Evolutionary conservation across 306 rosid species (phyloP), one percentile per base, ranked within the genome.

Genomic region (Rosa persica): DNA sequence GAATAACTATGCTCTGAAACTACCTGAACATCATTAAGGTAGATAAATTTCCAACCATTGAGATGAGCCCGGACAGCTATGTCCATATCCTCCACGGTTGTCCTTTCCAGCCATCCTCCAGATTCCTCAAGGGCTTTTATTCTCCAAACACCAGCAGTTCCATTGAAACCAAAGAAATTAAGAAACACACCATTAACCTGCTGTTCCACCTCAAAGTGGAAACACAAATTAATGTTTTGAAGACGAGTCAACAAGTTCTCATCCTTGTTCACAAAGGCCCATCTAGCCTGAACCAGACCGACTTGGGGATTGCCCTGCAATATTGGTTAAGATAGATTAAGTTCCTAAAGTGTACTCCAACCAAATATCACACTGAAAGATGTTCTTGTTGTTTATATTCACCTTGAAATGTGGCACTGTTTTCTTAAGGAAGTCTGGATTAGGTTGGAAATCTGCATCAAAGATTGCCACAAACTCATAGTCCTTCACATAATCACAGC

Each of bases 131-230:
- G 86, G 43, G 98, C 94, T 87, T 92, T 87, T 82, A 90, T 92
- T 88, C 98, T 89, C 98, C 98, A 94, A 81, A 94, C 97, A 73
- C 98, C 98, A 30, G 98, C 98, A 65, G 98, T 94, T 86, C 98
- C 98, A 85, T 94, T 94, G 88, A 94, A 94, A 64, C 98, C 98
- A 57, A 94, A 92, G 85, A 94, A 94, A 83, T 86, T 92, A 72
- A 92, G 97, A 76, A 92, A 90, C 23, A 87, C 86, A 60, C 98
- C 97, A 81, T 94, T 94, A 76, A 94, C 98, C 79, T 94, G 98
- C 76, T 94, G 98, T 85, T 94, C 98, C 72, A 94, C 98, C 93
- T 94, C 98, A 77, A 94, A 94, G 87, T 92, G 98, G 88, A 94
- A 94, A 78, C 96, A 94, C 85, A 94, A 76, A 81, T 94, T 94